phyloP scores from a whole-genome alignment of 306 rosid genomes.

The Rubus parviflorus region DNA sequence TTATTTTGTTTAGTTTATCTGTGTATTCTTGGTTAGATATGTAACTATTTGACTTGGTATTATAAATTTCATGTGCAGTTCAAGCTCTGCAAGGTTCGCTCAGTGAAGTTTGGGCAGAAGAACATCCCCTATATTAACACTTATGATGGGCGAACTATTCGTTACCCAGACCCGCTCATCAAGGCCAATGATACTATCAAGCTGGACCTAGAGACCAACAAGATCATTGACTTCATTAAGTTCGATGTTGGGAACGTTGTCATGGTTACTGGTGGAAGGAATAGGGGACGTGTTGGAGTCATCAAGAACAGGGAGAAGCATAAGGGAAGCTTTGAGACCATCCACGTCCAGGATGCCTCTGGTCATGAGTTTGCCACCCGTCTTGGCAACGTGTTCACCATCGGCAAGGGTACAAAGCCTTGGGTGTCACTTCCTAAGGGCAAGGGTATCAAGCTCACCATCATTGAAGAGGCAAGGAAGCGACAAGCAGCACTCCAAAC shows the following conservation, averaged over 20 bases:
- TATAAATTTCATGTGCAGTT: slow-evolving; percentile 45
- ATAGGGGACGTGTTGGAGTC: slow-evolving; percentile 86
- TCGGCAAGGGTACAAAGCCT: slow-evolving; percentile 81
- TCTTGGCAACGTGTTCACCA: slow-evolving; percentile 66
- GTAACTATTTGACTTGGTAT: not conserved
- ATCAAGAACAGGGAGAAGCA: slow-evolving; percentile 83
- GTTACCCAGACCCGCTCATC: slow-evolving; percentile 83
- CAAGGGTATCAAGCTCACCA: slow-evolving; percentile 75
- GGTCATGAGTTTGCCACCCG: slow-evolving; percentile 90
- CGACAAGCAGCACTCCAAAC: slow-evolving; percentile 62
- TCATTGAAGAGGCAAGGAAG: slow-evolving; percentile 84
- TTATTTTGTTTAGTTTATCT: not conserved
- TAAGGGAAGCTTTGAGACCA: slow-evolving; percentile 78
- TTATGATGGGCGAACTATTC: slow-evolving; percentile 83
- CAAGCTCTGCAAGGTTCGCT: slow-evolving; percentile 87
- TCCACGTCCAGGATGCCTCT: slow-evolving; percentile 75
- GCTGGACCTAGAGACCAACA: slow-evolving; percentile 69
- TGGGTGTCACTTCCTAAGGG: slow-evolving; percentile 92
- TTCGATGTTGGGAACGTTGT: slow-evolving; percentile 84
- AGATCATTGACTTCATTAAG: slow-evolving; percentile 74
- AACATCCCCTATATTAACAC: slow-evolving; percentile 79
- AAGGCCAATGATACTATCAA: slow-evolving; percentile 82
- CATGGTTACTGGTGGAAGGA: slow-evolving; percentile 87
- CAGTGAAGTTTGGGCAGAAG: slow-evolving; percentile 81
- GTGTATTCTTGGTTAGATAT: not conserved